phyloP scores from a whole-genome alignment of 1,139 yeast genomes.

The Suhomyces kunorum region DNA sequence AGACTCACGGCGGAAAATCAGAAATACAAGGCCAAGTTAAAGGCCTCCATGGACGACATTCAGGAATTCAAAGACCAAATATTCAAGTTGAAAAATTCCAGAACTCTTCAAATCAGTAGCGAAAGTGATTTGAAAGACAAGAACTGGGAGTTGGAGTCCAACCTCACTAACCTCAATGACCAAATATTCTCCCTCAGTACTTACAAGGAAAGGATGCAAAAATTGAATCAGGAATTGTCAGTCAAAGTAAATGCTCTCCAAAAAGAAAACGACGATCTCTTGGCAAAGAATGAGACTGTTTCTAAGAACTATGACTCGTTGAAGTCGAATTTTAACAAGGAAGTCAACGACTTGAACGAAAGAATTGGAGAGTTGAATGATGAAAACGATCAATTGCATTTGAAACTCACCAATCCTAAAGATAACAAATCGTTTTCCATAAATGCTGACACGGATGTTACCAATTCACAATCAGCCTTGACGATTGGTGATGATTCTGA shows the following conservation, averaged over 20 bases:
- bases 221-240: slow-evolving; percentile 35
- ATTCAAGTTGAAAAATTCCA: slow-evolving; percentile 31
- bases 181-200: slow-evolving; percentile 34
- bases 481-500: slow-evolving; percentile 23
- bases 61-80: slow-evolving; percentile 41
- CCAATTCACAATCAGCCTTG: slow-evolving; percentile 15
- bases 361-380: slow-evolving; percentile 60
- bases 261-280: slow-evolving; percentile 53
- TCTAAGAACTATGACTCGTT: slow-evolving; percentile 37
- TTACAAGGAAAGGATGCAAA: slow-evolving; percentile 34
- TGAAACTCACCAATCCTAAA: slow-evolving; percentile 29
- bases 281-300: slow-evolving; percentile 42
- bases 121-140: slow-evolving; percentile 62
- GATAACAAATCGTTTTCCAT: slow-evolving; percentile 9
- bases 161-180: slow-evolving; percentile 52
- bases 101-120: slow-evolving; percentile 32
- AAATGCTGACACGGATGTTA: slow-evolving; percentile 2
- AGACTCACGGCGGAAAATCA: slow-evolving; percentile 71
- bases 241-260: slow-evolving; percentile 32
- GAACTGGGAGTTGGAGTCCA: slow-evolving; percentile 77
- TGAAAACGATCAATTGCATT: slow-evolving; percentile 59
- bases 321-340: slow-evolving; percentile 36
- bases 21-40: slow-evolving; percentile 45
- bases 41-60: slow-evolving; percentile 44
- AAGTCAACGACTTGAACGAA: slow-evolving; percentile 48